Percentiles rank a stretch among this genome's conserved stretches.
phyloP scores from a whole-genome alignment of 345 rosid species.

The Excoecaria agallocha region DNA sequence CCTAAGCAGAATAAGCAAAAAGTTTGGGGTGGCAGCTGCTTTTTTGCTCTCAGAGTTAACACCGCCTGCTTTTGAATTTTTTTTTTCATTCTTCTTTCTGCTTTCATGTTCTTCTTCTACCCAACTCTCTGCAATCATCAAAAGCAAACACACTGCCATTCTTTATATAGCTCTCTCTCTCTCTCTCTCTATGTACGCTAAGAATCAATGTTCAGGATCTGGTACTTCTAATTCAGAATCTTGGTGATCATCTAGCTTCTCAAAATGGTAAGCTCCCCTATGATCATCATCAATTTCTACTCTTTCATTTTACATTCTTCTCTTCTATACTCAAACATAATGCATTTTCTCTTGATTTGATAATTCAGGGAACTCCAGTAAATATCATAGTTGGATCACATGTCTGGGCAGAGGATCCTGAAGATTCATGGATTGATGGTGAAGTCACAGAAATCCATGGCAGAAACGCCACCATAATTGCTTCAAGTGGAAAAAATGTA shows the following conservation, averaged over 20 bases:
- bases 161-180: conserved; percentile 7
- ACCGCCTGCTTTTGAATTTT: conserved; percentile 33
- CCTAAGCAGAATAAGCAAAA: conserved; percentile 19
- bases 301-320: conserved; percentile 13
- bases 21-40: conserved; percentile 18
- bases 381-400: conserved; percentile 58
- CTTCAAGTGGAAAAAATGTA: conserved; percentile 42
- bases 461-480: conserved; percentile 36
- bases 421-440: conserved; percentile 55
- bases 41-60: conserved; percentile 27
- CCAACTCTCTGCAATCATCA: background rate
- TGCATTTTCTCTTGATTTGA: conserved; percentile 10
- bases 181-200: conserved; percentile 8
- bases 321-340: conserved; percentile 3
- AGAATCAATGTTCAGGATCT: conserved; percentile 2
- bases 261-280: conserved; percentile 37
- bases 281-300: background rate
- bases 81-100: conserved; percentile 22
- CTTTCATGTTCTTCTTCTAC: conserved; percentile 13
- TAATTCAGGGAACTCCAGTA: conserved; percentile 49
- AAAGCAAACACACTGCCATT: background rate
- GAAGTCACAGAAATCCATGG: conserved; percentile 54
- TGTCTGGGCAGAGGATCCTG: conserved; percentile 63
- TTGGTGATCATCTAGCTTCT: conserved; percentile 13
- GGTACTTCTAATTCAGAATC: conserved; percentile 9